Conservation (phyloP, 2,329 filamentous ascomycete genomes). For the Mariannaea elegans region DNA sequence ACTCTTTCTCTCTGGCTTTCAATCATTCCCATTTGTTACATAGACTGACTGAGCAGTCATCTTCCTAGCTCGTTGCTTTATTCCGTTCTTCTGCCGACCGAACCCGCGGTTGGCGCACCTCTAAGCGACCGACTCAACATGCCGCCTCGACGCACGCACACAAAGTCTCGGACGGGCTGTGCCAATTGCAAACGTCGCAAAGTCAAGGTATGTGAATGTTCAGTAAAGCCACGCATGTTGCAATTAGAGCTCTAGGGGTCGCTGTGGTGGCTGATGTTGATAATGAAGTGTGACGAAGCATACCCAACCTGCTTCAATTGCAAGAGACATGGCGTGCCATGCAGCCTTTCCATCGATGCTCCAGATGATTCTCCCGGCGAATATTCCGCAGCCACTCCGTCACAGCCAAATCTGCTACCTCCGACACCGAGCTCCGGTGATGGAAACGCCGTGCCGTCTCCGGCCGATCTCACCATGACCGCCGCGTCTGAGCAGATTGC, state of each 20-base stretch:
- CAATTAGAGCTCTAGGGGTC: neutral
- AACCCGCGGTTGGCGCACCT: slow-evolving; percentile 31
- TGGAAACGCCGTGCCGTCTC: slow-evolving; percentile 12
- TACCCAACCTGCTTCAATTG: slow-evolving; percentile 44
- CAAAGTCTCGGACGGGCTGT: slow-evolving; percentile 46
- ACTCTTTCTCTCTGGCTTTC: neutral
- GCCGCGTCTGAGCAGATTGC: slow-evolving; percentile 31
- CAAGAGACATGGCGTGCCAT: slow-evolving; percentile 38
- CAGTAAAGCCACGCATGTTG: neutral
- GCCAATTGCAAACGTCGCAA: slow-evolving; percentile 45
- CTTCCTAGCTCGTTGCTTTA: neutral
- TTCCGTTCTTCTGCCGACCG: slow-evolving; percentile 5
- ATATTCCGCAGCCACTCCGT: neutral
- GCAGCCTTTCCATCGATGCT: slow-evolving; percentile 35
- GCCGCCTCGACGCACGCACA: slow-evolving; percentile 43
- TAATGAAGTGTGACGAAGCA: slow-evolving; percentile 38
- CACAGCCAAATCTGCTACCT: slow-evolving; percentile 26
- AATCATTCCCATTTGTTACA: neutral
- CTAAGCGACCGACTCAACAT: slow-evolving; percentile 21
- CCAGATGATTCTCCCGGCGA: neutral
- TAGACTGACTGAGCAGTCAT: neutral
- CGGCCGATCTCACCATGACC: slow-evolving; percentile 17
- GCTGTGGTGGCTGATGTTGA: slow-evolving; percentile 10
- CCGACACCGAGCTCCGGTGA: slow-evolving; percentile 24
- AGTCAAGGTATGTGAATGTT: slow-evolving; percentile 40